Percentiles rank a stretch among this genome's conserved stretches.
These are phyloP conservation scores for Ophiostoma fasciatum DNA, from an alignment of 2,329 filamentous ascomycete species.

Conservation along the genomic window DNA sequence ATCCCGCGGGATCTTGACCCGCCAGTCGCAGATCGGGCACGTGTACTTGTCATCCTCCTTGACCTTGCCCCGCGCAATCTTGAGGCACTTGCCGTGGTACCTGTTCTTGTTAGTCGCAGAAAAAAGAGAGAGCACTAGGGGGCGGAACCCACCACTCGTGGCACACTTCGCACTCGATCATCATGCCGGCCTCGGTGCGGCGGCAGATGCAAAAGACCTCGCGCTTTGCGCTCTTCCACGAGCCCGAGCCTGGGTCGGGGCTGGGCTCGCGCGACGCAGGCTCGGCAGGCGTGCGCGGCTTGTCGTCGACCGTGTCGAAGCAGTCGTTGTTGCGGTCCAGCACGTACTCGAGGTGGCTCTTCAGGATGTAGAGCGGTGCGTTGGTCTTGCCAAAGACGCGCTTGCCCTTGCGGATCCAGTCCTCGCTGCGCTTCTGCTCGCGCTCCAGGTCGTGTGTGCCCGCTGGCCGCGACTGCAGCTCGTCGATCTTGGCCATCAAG, in stretches of 20 bases:
- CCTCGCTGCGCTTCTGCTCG: conserved; percentile 87
- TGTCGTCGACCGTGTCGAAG: conserved; percentile 75
- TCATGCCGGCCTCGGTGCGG: conserved; percentile 87
- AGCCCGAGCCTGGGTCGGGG: conserved; percentile 34
- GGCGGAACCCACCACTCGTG: conserved; percentile 68
- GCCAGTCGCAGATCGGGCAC: conserved; percentile 94
- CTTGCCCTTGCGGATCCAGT: conserved; percentile 98
- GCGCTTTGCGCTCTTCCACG: conserved; percentile 46
- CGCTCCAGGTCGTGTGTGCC: conserved; percentile 89
- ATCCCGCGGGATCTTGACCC: conserved; percentile 91
- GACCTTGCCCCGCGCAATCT: conserved; percentile 93
- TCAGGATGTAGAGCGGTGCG: conserved; percentile 87
- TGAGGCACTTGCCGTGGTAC: conserved; percentile 97
- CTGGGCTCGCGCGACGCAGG: conserved; percentile 73
- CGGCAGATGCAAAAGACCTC: conserved; percentile 98
- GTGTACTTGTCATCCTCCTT: conserved; percentile 98
- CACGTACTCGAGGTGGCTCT: conserved; percentile 87
- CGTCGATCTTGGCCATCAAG: conserved; percentile 72
- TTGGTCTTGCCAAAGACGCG: conserved; percentile 98
- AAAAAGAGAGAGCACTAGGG: background rate
- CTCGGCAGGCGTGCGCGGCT: conserved; percentile 78
- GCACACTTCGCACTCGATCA: conserved; percentile 98
- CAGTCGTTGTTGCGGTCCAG: conserved; percentile 79
- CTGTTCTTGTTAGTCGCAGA: conserved; percentile 51
- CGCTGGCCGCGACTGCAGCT: conserved; percentile 80